Conservation (phyloP, 345 rosid species). For the Excoecaria agallocha region DNA sequence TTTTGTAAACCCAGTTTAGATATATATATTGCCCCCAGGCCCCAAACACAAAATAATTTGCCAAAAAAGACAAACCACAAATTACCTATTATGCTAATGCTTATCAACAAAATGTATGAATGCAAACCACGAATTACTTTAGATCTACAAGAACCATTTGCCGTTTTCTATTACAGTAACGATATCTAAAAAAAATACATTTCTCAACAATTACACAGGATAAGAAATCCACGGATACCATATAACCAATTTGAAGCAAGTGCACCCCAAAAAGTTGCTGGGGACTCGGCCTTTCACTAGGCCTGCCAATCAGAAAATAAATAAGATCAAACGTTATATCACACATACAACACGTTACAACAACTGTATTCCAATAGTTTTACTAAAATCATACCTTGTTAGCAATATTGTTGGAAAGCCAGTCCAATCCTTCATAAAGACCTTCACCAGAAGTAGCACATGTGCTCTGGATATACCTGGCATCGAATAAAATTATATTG, state of each 20-base stretch:
- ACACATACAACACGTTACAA: background rate
- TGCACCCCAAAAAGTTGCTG: background rate
- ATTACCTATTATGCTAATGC: no score
- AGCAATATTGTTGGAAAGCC: conserved; percentile 81
- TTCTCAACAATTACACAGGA: conserved; percentile 12
- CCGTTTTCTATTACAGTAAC: conserved; percentile 20
- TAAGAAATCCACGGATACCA: conserved; percentile 14
- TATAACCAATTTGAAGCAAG: conserved; percentile 4
- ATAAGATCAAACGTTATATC: background rate
- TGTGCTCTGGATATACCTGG: conserved; percentile 85
- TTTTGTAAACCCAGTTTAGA: no score
- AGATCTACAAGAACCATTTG: conserved; percentile 28
- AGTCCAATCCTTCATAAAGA: conserved; percentile 72
- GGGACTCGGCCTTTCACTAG: background rate
- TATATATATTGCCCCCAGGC: no score
- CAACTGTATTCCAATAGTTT: no score
- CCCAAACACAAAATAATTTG: no score
- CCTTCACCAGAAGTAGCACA: conserved; percentile 83
- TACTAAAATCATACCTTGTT: conserved; percentile 39
- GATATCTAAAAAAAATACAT: conserved; percentile 32
- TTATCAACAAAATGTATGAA: background rate
- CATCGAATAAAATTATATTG: background rate
- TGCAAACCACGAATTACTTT: conserved; percentile 22
- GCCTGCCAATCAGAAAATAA: conserved; percentile 21
- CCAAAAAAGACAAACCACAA: no score